Evolutionary conservation across 2,329 filamentous ascomycete species (phyloP).

Genomic region (Colletotrichum gigasporum): DNA sequence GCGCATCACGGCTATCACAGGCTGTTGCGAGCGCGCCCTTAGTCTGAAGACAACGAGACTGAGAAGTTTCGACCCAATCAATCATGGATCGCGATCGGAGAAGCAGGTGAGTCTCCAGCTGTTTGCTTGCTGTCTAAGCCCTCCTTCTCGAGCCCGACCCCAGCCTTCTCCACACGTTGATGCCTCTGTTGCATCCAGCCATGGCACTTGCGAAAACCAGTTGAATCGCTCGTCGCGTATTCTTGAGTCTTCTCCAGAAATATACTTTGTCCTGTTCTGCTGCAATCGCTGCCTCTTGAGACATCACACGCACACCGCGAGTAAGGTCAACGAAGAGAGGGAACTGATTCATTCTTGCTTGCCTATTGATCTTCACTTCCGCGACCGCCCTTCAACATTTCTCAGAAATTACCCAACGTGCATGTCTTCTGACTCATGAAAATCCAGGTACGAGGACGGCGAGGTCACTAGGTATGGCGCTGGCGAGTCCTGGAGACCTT

Average conservation of each 20-base stretch:
- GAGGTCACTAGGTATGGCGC: slow-evolving; percentile 71
- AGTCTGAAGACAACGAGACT: neutral
- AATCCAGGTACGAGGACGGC: slow-evolving; percentile 65
- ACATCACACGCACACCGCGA: too few species aligned
- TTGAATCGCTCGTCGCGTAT: too few species aligned
- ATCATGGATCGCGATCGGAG: slow-evolving; percentile 49
- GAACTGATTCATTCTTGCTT: too few species aligned
- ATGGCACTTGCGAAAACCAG: too few species aligned
- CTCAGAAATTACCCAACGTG: neutral
- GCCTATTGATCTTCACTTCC: neutral
- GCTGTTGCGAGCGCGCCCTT: neutral
- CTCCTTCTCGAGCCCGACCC: neutral
- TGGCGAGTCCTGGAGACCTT: slow-evolving; percentile 69
- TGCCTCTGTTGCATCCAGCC: too few species aligned
- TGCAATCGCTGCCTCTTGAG: too few species aligned
- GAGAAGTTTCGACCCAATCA: slow-evolving; percentile 5
- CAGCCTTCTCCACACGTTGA: too few species aligned
- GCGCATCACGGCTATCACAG: slow-evolving; percentile 8
- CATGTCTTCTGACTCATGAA: neutral
- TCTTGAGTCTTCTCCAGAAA: too few species aligned
- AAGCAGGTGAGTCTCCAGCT: slow-evolving; percentile 46
- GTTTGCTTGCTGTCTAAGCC: neutral
- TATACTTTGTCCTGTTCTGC: too few species aligned
- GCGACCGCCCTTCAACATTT: neutral
- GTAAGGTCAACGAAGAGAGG: too few species aligned